Conservation (phyloP, 176 grass and related monocot genomes). For the Aegilops speltoides region DNA sequence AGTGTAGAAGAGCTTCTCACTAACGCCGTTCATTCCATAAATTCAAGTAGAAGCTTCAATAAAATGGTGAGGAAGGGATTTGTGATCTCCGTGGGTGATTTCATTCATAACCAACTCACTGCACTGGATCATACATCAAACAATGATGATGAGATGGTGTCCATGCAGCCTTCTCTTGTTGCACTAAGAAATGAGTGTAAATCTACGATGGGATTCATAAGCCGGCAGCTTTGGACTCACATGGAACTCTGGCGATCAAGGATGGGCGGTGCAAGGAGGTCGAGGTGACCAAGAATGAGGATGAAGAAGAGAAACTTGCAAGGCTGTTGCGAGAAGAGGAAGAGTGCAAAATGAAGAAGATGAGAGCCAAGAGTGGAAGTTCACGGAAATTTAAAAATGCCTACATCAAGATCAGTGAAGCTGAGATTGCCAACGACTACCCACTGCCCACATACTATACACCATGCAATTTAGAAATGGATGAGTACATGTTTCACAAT, state of each 20-base stretch:
- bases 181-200: slow-evolving; percentile 50
- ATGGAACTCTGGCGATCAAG: slow-evolving; percentile 49
- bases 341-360: slow-evolving; percentile 37
- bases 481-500: slow-evolving; percentile 56
- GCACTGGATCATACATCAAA: slow-evolving; percentile 46
- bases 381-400: slow-evolving; percentile 33
- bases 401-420: slow-evolving; percentile 66
- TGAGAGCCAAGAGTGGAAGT: neutral
- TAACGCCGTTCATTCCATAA: slow-evolving; percentile 61
- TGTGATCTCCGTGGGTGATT: slow-evolving; percentile 73
- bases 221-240: slow-evolving; percentile 14
- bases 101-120: slow-evolving; percentile 63
- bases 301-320: slow-evolving; percentile 70
- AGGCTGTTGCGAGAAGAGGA: slow-evolving; percentile 64
- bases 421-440: slow-evolving; percentile 74
- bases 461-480: slow-evolving; percentile 55
- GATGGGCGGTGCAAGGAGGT: neutral
- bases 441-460: slow-evolving; percentile 68
- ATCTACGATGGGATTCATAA: slow-evolving; percentile 39
- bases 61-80: slow-evolving; percentile 71
- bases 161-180: slow-evolving; percentile 43
- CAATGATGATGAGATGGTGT: slow-evolving; percentile 29
- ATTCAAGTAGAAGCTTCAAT: slow-evolving; percentile 44
- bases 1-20: slow-evolving; percentile 76
- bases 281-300: slow-evolving; percentile 27